Base-by-base conservation (phyloP, 192 early-diverging fungal species). In the Podila epigama region DNA sequence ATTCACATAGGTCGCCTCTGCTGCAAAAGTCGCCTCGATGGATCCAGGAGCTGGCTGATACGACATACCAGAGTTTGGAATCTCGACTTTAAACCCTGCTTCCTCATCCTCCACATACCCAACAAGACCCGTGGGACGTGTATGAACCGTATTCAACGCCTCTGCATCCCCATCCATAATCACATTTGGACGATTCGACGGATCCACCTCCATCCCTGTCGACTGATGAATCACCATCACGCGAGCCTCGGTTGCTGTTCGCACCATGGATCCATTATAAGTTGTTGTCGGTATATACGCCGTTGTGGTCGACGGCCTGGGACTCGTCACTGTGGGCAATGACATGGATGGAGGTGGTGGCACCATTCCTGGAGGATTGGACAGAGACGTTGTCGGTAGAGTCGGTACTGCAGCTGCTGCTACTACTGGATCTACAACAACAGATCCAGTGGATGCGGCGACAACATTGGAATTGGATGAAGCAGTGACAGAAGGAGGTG, bases 41-140 rank as follows among this genome's bases (percentile, higher is more conserved):
- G n/a, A n/a, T n/a, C n/a, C n/a, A n/a, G n/a, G n/a, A n/a, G n/a
- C 25, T 66, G 69, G 69, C 16, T 71, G 61, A 20, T 71, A 63
- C 1, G 61, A 58, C 20, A 11, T 71, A 0, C 31, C 55, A 5
- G 69, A 70, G 35, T 71, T 71, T 29, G 69, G 69, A 51, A 71
- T 71, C 55, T 71, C 69, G 0, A 71, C 69, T 44, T 71, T 71
- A 29, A 42, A 28, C 1, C 15, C 25, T 29, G 15, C 48, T 15
- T 60, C 66, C 20, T 66, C 22, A 29, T 36, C 20, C 29, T 10
- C 35, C 8, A 37, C 42, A 8, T 68, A 48, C 35, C 6, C 36
- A 9, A 28, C 25, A 11, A 28, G 29, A 1, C 13, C 15, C 33
- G 18, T 32, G 25, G 16, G 44, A 22, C 15, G 52, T 5, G 52